Evolutionary conservation across 2,329 filamentous ascomycete species (phyloP).

Genomic region (Fusarium euwallaceae): DNA sequence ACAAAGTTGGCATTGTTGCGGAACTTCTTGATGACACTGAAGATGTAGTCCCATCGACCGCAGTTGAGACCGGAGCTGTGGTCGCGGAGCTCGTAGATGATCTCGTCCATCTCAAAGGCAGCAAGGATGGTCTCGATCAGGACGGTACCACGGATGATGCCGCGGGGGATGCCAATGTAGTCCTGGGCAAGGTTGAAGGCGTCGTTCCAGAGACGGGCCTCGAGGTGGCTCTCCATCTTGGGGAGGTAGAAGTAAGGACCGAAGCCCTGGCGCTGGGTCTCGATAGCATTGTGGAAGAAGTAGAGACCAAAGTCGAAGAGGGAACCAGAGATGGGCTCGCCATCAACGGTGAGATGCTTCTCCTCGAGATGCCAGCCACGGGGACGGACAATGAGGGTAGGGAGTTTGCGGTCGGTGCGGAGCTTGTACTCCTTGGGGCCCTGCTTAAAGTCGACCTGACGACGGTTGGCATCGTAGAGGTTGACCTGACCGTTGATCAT

Average conservation of each 20-base stretch:
- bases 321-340: slow-evolving; percentile 90
- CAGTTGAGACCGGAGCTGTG: slow-evolving; percentile 98
- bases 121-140: slow-evolving; percentile 98
- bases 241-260: slow-evolving; percentile 98
- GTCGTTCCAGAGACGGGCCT: slow-evolving; percentile 98
- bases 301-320: slow-evolving; percentile 99
- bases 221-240: slow-evolving; percentile 98
- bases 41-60: slow-evolving; percentile 99
- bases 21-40: slow-evolving; percentile 99
- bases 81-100: slow-evolving; percentile 98
- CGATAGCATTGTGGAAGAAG: slow-evolving; percentile 97
- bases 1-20: slow-evolving; percentile 93
- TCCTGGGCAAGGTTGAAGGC: slow-evolving; percentile 97
- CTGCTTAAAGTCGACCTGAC: slow-evolving; percentile 95
- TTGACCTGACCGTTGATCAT: slow-evolving; percentile 99
- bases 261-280: slow-evolving; percentile 84
- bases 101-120: slow-evolving; percentile 99
- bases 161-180: slow-evolving; percentile 87
- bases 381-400: slow-evolving; percentile 93
- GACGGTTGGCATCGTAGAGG: slow-evolving; percentile 94
- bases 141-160: slow-evolving; percentile 94
- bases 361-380: slow-evolving; percentile 98
- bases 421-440: slow-evolving; percentile 98
- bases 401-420: slow-evolving; percentile 85
- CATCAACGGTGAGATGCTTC: slow-evolving; percentile 97